These are phyloP conservation scores for Paramecium sexaurelia DNA, from an alignment of 73 alveolate genomes.

Conservation along the genomic window DNA sequence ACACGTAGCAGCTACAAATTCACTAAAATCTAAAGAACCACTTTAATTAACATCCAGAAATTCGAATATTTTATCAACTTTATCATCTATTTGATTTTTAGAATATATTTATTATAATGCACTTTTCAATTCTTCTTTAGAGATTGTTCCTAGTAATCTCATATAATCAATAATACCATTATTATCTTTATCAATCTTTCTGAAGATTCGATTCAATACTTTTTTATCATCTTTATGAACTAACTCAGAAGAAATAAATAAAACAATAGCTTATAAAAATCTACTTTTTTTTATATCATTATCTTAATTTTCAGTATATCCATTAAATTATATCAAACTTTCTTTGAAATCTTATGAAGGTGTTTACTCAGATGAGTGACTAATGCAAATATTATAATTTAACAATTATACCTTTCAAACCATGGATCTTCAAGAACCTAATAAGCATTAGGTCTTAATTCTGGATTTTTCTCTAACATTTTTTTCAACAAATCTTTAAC, in stretches of 20 bases:
- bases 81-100: not conserved
- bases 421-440: conserved; percentile 32
- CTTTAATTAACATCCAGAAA: conserved; percentile 39
- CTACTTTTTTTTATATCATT: not conserved
- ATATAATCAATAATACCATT: not conserved
- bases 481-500: not conserved
- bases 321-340: conserved; percentile 29
- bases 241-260: conserved; percentile 30
- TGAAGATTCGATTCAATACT: not conserved
- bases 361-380: conserved; percentile 5
- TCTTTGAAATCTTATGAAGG: conserved; percentile 45
- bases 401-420: conserved; percentile 23
- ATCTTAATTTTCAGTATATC: not conserved
- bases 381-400: not conserved
- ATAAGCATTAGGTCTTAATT: conserved; percentile 21
- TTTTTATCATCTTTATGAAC: conserved; percentile 47
- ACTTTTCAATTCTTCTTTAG: conserved; percentile 11
- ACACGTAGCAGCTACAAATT: conserved; percentile 51
- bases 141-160: not conserved
- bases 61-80: conserved; percentile 27
- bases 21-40: conserved; percentile 50
- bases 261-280: conserved; percentile 43
- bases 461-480: conserved; percentile 46
- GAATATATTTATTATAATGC: not conserved
- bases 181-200: conserved; percentile 34